phyloP scores from a whole-genome alignment of 202 grass and related monocot species.

The Saccharum hybrid region DNA sequence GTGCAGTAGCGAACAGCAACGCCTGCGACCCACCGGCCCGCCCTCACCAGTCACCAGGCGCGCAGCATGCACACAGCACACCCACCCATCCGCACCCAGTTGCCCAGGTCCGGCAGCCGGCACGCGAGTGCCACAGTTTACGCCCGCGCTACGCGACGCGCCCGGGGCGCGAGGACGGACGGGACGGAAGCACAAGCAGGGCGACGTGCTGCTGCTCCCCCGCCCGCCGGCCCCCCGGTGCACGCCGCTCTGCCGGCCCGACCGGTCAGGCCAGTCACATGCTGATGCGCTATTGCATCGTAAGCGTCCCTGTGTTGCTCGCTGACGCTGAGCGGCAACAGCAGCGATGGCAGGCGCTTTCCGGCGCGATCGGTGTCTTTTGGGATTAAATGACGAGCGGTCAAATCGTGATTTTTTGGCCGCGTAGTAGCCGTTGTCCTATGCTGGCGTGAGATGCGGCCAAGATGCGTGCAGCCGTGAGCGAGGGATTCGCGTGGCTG shows the following conservation, averaged over 20 bases:
- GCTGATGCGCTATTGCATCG: not conserved
- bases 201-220: not conserved
- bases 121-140: not conserved
- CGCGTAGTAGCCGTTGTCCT: not conserved
- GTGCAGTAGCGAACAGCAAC: too few relatives aligned
- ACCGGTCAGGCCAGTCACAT: slow-evolving; percentile 20
- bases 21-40: not conserved
- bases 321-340: not conserved
- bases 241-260: not conserved
- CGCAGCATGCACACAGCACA: too few relatives aligned
- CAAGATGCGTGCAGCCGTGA: not conserved
- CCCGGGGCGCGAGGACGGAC: not conserved
- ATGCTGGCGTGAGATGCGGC: not conserved
- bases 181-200: not conserved
- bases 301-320: not conserved
- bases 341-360: not conserved
- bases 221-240: not conserved
- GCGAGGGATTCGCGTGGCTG: not conserved
- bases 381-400: slow-evolving; percentile 40
- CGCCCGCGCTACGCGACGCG: not conserved
- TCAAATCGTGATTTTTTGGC: slow-evolving; percentile 35
- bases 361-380: slow-evolving; percentile 35
- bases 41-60: not conserved
- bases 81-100: too few relatives aligned
- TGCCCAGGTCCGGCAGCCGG: not conserved